Evolutionary conservation across 192 early-diverging fungal genomes (phyloP).

Genomic region (Diversispora eburnea): DNA sequence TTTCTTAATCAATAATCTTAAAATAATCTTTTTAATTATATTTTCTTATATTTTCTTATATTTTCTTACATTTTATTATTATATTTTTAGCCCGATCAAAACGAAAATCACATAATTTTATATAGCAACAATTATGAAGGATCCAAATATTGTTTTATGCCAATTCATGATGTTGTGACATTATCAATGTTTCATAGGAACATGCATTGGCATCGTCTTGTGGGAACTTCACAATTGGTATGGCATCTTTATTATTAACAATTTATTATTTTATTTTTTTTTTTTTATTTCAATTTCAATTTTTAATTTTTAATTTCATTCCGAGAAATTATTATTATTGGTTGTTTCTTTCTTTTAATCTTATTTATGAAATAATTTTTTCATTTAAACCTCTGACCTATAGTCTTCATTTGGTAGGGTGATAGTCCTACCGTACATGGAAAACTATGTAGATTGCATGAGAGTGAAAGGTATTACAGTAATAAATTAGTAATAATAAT

Average conservation of each 20-base stretch:
- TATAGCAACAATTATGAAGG: background rate
- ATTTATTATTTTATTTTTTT: too few relatives aligned
- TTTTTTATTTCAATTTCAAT: too few relatives aligned
- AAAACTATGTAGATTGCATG: background rate
- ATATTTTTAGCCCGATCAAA: constrained; percentile 4
- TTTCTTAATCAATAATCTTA: background rate
- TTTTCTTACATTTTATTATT: background rate
- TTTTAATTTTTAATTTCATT: too few relatives aligned
- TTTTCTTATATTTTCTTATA: too few relatives aligned
- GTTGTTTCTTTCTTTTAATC: too few relatives aligned
- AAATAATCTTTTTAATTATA: background rate
- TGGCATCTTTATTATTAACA: background rate
- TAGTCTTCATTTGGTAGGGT: background rate
- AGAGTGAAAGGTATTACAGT: constrained; percentile 5
- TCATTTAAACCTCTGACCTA: background rate
- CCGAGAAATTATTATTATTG: too few relatives aligned
- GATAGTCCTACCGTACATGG: background rate
- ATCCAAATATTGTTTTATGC: constrained; percentile 7
- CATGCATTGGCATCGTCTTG: constrained; percentile 7
- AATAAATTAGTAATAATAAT: background rate
- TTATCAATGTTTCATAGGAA: constrained; percentile 1
- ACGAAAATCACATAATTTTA: constrained; percentile 6
- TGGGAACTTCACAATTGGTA: background rate
- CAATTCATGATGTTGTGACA: constrained; percentile 4
- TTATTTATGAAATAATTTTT: background rate